Evolutionary conservation across 179 eudicot species (phyloP).

Genomic region (Kewa caespitosa): DNA sequence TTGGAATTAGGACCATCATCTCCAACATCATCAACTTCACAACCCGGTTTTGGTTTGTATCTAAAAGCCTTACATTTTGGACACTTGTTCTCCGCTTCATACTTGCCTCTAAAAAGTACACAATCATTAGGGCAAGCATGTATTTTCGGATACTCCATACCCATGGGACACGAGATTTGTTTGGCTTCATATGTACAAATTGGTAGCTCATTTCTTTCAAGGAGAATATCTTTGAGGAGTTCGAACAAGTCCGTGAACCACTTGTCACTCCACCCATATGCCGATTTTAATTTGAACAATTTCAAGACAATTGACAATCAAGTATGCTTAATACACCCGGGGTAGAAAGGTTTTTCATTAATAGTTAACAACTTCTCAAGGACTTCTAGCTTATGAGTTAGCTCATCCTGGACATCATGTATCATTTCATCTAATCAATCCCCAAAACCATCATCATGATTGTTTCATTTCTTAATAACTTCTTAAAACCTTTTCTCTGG

Average conservation of each 20-base stretch:
- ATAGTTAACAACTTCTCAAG: neutral
- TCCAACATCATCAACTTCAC: neutral
- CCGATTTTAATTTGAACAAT: too few relatives aligned
- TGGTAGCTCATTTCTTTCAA: neutral
- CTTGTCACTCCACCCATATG: slow-evolving; percentile 8
- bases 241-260: slow-evolving; percentile 1
- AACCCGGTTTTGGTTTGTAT: neutral
- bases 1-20: slow-evolving; percentile 1
- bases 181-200: neutral
- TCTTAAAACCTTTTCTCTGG: too few relatives aligned
- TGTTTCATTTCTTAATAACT: too few relatives aligned
- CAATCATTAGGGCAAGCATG: too few relatives aligned
- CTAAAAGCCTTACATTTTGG: neutral
- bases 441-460: neutral
- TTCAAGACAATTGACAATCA: too few relatives aligned
- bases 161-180: too few relatives aligned
- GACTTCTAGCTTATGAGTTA: neutral
- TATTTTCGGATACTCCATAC: too few relatives aligned
- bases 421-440: neutral
- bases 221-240: neutral
- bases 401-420: neutral
- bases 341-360: too few relatives aligned
- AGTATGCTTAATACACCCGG: too few relatives aligned
- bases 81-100: too few relatives aligned
- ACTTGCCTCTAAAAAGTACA: too few relatives aligned